A percentile compares a stretch with the other conserved stretches of the same genome.
Conservation (phyloP, 352 stramenopile species). For the Elongisporangium undulatum region DNA sequence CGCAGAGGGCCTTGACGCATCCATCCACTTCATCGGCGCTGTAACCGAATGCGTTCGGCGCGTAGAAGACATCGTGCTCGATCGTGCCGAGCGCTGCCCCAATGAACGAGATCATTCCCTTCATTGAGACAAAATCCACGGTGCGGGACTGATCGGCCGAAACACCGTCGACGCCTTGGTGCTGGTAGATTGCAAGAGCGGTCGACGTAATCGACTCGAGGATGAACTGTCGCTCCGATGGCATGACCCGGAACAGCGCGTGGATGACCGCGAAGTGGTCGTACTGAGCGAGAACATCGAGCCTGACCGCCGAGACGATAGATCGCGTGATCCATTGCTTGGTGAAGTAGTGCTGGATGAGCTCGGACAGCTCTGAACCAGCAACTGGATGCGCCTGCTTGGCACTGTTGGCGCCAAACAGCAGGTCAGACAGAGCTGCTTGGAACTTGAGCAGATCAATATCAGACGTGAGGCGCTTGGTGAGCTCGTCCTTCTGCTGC, state of each 20-base stretch:
- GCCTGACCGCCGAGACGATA: slow-evolving; percentile 42
- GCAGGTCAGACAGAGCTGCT: slow-evolving; percentile 36
- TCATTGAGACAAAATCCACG: slow-evolving; percentile 47
- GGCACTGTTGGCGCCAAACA: slow-evolving; percentile 25
- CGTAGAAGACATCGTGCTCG: slow-evolving; percentile 29
- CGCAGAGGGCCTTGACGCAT: slow-evolving; percentile 28
- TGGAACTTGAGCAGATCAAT: slow-evolving; percentile 72
- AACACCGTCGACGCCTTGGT: slow-evolving; percentile 30
- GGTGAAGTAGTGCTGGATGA: slow-evolving; percentile 40
- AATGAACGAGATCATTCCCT: slow-evolving; percentile 52
- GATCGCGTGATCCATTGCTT: slow-evolving; percentile 42
- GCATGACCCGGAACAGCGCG: slow-evolving; percentile 43
- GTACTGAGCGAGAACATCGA: slow-evolving; percentile 57
- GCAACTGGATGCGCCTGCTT: slow-evolving; percentile 17
- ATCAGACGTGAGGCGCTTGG: slow-evolving; percentile 8
- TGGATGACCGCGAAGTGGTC: slow-evolving; percentile 54
- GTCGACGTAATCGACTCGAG: slow-evolving; percentile 27
- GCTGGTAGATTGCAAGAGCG: slow-evolving; percentile 63
- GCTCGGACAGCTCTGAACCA: slow-evolving; percentile 18
- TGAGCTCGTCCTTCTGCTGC: slow-evolving; percentile 4
- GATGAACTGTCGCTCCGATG: slow-evolving; percentile 24
- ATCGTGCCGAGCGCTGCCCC: slow-evolving; percentile 36
- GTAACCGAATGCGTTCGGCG: slow-evolving; percentile 31
- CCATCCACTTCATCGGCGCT: slow-evolving; percentile 30
- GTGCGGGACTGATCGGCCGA: slow-evolving; percentile 8